Evolutionary conservation across 2,329 filamentous ascomycete genomes (phyloP).

Genomic region (Cladophialophora carrionii): DNA sequence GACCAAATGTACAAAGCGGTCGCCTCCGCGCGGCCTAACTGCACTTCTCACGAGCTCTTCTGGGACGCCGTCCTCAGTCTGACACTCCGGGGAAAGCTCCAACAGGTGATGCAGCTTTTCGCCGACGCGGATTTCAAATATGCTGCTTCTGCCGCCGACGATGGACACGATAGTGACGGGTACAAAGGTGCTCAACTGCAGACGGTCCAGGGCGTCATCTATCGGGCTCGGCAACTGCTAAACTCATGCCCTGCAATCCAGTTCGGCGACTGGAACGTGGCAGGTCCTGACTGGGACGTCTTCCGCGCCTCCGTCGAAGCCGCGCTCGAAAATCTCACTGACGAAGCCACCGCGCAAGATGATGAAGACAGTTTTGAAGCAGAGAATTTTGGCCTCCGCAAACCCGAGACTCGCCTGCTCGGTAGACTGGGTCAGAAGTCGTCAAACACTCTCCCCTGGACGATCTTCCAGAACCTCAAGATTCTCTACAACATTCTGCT

Average conservation of each 20-base stretch:
- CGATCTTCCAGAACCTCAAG: conserved; percentile 79
- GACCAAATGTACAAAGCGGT: conserved; percentile 69
- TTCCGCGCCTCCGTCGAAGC: conserved; percentile 76
- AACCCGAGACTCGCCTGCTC: conserved; percentile 24
- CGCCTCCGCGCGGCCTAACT: conserved; percentile 67
- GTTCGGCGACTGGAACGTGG: conserved; percentile 75
- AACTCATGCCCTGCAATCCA: conserved; percentile 71
- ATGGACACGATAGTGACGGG: conserved; percentile 65
- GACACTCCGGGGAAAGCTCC: conserved; percentile 74
- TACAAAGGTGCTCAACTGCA: conserved; percentile 77
- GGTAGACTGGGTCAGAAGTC: conserved; percentile 28
- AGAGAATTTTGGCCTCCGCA: conserved; percentile 50
- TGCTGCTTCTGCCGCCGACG: conserved; percentile 66
- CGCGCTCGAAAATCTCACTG: conserved; percentile 70
- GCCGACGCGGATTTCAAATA: conserved; percentile 76
- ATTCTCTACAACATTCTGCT: conserved; percentile 79
- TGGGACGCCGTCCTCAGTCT: conserved; percentile 82
- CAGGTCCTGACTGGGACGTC: conserved; percentile 77
- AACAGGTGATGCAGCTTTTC: conserved; percentile 68
- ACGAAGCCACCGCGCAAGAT: conserved; percentile 76
- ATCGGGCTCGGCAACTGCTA: conserved; percentile 69
- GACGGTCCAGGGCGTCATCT: conserved; percentile 73
- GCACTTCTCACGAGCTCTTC: conserved; percentile 74
- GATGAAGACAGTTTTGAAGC: conserved; percentile 55
- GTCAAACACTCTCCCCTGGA: conserved; percentile 39